A percentile compares a stretch with the other conserved stretches of the same genome.
phyloP scores from a whole-genome alignment of 2,329 filamentous ascomycete species.

The Xylariaceae sp. region DNA sequence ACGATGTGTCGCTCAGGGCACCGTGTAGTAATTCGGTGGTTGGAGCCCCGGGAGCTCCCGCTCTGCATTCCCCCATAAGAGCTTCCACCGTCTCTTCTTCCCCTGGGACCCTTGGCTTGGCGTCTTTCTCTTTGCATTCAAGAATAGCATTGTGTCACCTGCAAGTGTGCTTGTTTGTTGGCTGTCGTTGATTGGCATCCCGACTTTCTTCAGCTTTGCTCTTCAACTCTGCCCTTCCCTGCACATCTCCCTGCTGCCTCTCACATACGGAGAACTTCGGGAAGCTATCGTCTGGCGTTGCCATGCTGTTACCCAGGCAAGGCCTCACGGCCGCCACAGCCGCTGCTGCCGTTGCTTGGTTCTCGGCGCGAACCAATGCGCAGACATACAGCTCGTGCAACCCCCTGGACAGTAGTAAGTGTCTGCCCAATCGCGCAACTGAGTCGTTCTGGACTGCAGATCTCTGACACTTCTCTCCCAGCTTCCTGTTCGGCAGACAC shows the following conservation, averaged over 20 bases:
- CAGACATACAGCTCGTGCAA: conserved; percentile 26
- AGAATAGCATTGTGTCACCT: conserved; percentile 4
- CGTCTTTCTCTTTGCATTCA: conserved; percentile 5
- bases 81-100: conserved; percentile 4
- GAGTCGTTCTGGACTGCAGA: neutral
- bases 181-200: too few species aligned
- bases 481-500: conserved; percentile 69
- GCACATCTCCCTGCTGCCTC: too few species aligned
- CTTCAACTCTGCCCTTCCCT: too few species aligned
- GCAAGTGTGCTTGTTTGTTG: too few species aligned
- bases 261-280: too few species aligned
- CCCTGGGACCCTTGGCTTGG: conserved; percentile 4
- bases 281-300: conserved; percentile 8
- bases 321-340: conserved; percentile 14
- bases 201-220: too few species aligned
- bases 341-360: conserved; percentile 12
- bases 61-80: conserved; percentile 9
- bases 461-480: conserved; percentile 26
- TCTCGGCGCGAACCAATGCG: conserved; percentile 15
- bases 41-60: conserved; percentile 9
- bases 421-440: neutral
- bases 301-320: conserved; percentile 16
- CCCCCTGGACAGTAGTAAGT: conserved; percentile 22
- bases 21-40: conserved; percentile 18
- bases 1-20: conserved; percentile 3